These are phyloP conservation scores for Boletus sp. DNA, from an alignment of 1,284 basidiomycete genomes.

Conservation along the genomic window DNA sequence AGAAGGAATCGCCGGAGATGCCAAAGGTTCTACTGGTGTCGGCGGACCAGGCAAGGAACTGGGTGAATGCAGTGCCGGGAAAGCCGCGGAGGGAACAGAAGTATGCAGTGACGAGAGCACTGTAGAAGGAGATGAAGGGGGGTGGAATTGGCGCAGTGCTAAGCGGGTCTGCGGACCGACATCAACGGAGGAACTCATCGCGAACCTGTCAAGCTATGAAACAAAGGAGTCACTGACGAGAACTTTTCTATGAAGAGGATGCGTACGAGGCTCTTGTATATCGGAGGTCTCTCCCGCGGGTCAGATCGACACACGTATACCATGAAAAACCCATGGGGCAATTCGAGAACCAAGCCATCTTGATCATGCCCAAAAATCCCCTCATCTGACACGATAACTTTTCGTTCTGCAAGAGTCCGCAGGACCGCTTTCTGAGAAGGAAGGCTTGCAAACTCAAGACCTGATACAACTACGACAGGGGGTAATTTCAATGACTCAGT, in stretches of 20 bases:
- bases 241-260: not conserved
- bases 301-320: constrained; percentile 68
- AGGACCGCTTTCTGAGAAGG: constrained; percentile 58
- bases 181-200: constrained; percentile 63
- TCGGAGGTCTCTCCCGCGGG: constrained; percentile 55
- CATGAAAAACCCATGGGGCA: constrained; percentile 69
- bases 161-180: constrained; percentile 37
- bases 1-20: constrained; percentile 34
- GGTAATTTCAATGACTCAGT: constrained; percentile 40
- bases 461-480: constrained; percentile 62
- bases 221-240: not conserved
- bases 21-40: constrained; percentile 18
- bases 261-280: constrained; percentile 62
- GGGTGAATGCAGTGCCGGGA: constrained; percentile 16
- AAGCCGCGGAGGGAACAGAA: constrained; percentile 27
- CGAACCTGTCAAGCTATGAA: constrained; percentile 67
- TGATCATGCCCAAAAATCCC: constrained; percentile 32
- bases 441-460: constrained; percentile 56
- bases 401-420: constrained; percentile 49
- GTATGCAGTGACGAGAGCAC: constrained; percentile 23
- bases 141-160: constrained; percentile 38
- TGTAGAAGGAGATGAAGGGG: constrained; percentile 24
- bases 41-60: constrained; percentile 17
- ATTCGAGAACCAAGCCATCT: constrained; percentile 40
- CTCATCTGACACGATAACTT: constrained; percentile 45